phyloP scores from a whole-genome alignment of 805 yeast genomes.

The Ascoidea tarda region DNA sequence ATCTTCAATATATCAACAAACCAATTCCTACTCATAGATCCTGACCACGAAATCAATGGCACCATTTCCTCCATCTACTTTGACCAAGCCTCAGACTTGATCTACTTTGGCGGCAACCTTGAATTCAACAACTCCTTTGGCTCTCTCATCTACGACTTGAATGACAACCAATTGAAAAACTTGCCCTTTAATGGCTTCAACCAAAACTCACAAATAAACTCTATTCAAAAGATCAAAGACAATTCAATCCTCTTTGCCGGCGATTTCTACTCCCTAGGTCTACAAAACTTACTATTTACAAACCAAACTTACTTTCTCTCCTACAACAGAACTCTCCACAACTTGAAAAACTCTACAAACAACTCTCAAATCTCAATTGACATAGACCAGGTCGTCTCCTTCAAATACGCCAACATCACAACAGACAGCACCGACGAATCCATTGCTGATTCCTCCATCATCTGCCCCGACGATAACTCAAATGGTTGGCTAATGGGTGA shows the following conservation, averaged over 20 bases:
- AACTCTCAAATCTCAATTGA: constrained; percentile 27
- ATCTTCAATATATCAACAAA: constrained; percentile 3
- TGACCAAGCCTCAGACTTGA: constrained; percentile 28
- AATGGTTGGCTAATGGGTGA: constrained; percentile 38
- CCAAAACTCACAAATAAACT: constrained; percentile 37
- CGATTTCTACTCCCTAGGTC: constrained; percentile 45
- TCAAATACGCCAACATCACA: constrained; percentile 39
- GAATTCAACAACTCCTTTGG: constrained; percentile 37
- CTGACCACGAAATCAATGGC: constrained; percentile 16
- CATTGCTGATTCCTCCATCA: constrained; percentile 22
- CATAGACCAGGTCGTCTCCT: constrained; percentile 47
- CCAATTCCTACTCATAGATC: constrained; percentile 6
- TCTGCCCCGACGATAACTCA: constrained; percentile 41
- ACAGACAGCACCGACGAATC: constrained; percentile 27
- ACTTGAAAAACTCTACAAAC: constrained; percentile 19
- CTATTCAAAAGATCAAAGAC: constrained; percentile 39
- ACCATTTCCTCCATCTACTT: constrained; percentile 30
- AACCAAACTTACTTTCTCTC: constrained; percentile 12
- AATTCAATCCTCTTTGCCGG: constrained; percentile 71
- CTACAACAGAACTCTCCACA: constrained; percentile 4
- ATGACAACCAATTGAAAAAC: constrained; percentile 23
- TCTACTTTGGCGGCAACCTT: constrained; percentile 77
- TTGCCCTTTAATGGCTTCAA: constrained; percentile 74
- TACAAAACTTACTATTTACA: constrained; percentile 22
- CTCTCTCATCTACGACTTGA: constrained; percentile 47